A percentile compares a stretch with the other conserved stretches of the same genome.
These are phyloP conservation scores for Hemerocallis citrina DNA, from an alignment of 106 monocot genomes.

Conservation along the genomic window DNA sequence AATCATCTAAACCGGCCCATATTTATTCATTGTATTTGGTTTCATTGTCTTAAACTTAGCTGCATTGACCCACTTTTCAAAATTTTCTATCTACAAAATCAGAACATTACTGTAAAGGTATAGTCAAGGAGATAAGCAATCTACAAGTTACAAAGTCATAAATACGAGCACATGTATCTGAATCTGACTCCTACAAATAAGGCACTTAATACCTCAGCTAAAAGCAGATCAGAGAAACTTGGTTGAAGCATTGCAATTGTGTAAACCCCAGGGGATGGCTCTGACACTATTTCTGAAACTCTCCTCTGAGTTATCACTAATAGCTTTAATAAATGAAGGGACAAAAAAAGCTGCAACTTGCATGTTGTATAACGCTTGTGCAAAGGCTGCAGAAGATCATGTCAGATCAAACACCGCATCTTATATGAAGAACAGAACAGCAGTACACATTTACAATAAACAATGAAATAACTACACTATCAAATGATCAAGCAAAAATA, in stretches of 20 bases:
- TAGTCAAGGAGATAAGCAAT: slow-evolving; percentile 2
- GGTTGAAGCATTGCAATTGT: slow-evolving; percentile 90
- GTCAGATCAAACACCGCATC: not conserved
- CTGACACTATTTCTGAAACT: slow-evolving; percentile 68
- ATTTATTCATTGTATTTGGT: slow-evolving; percentile 96
- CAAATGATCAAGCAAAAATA: no score
- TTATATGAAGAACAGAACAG: no score
- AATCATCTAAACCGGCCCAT: slow-evolving; percentile 97
- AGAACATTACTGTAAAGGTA: slow-evolving; percentile 3
- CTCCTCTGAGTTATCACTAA: slow-evolving; percentile 62
- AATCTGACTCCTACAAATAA: not conserved
- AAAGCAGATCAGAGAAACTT: slow-evolving; percentile 65
- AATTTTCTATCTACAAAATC: slow-evolving; percentile 64
- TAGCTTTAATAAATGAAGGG: slow-evolving; percentile 71
- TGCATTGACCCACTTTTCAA: slow-evolving; percentile 72
- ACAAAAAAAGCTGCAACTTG: slow-evolving; percentile 68
- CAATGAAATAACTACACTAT: no score
- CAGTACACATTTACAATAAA: no score
- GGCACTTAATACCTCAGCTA: slow-evolving; percentile 65
- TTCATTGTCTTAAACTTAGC: slow-evolving; percentile 79
- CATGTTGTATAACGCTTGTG: slow-evolving; percentile 67
- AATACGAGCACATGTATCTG: not conserved
- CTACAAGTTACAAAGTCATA: no score
- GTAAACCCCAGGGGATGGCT: slow-evolving; percentile 81
- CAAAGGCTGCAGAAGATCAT: slow-evolving; percentile 45